These are phyloP conservation scores for Tetrahymena malaccensis DNA, from an alignment of 73 alveolate species.

Conservation along the genomic window DNA sequence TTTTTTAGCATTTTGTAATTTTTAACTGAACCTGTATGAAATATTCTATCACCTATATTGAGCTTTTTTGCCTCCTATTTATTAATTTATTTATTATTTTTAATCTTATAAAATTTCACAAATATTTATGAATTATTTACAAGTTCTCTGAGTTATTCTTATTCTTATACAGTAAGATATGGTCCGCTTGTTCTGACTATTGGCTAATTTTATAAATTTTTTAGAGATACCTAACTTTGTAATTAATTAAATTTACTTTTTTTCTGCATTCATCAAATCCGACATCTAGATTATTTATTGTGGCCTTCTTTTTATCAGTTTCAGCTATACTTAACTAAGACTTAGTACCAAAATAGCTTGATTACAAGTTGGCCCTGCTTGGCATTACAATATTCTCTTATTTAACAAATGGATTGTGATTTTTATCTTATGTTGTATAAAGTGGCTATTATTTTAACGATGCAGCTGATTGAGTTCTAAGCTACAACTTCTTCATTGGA, in stretches of 20 bases:
- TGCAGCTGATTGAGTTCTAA: background rate
- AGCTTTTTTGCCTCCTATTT: background rate
- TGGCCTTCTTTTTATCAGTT: background rate
- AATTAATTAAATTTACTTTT: background rate
- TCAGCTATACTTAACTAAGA: background rate
- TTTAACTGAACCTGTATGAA: background rate
- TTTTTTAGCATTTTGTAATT: background rate
- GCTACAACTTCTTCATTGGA: background rate
- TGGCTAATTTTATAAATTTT: background rate
- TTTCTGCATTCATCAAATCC: background rate
- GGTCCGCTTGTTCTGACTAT: background rate
- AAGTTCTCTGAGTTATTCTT: background rate
- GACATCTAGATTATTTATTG: background rate
- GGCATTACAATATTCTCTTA: background rate
- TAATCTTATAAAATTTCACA: background rate
- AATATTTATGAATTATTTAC: background rate
- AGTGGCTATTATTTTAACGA: background rate
- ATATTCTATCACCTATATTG: background rate
- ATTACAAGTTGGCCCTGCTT: background rate
- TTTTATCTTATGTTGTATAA: background rate
- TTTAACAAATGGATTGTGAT: background rate
- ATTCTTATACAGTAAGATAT: background rate
- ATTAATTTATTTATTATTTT: background rate
- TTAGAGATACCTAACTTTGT: background rate
- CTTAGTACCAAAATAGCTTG: background rate